These are phyloP conservation scores for Sicyos edulis DNA, from an alignment of 306 rosid species.

Conservation along the genomic window DNA sequence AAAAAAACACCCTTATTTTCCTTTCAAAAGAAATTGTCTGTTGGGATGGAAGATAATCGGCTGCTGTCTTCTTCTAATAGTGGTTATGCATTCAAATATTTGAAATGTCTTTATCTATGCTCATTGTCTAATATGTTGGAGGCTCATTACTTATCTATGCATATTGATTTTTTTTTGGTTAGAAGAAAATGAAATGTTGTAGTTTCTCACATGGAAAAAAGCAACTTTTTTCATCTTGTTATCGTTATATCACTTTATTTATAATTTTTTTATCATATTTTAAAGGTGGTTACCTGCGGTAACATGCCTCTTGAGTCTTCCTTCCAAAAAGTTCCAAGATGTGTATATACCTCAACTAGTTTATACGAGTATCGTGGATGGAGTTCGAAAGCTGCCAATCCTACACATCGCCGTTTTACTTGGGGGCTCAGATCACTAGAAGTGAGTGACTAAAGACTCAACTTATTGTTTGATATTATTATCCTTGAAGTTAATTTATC, in stretches of 20 bases:
- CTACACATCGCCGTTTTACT: constrained; percentile 88
- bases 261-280: constrained; percentile 14
- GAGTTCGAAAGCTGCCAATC: constrained; percentile 92
- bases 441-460: constrained; percentile 39
- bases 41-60: background rate
- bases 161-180: background rate
- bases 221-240: background rate
- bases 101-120: background rate
- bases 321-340: constrained; percentile 85
- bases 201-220: background rate
- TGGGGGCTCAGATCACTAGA: constrained; percentile 94
- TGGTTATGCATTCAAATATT: constrained; percentile 6
- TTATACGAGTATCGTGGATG: constrained; percentile 94
- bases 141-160: background rate
- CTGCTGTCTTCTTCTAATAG: background rate
- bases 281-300: constrained; percentile 97
- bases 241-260: background rate
- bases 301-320: constrained; percentile 96
- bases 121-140: constrained; percentile 4
- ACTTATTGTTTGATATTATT: background rate
- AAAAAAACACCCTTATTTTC: background rate
- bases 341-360: constrained; percentile 90
- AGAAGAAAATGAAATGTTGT: background rate
- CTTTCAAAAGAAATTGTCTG: background rate
- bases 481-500: constrained; percentile 6